Percentiles rank a stretch among this genome's conserved stretches.
phyloP scores from a whole-genome alignment of 345 rosid genomes.

The Eutrema yunnanense region DNA sequence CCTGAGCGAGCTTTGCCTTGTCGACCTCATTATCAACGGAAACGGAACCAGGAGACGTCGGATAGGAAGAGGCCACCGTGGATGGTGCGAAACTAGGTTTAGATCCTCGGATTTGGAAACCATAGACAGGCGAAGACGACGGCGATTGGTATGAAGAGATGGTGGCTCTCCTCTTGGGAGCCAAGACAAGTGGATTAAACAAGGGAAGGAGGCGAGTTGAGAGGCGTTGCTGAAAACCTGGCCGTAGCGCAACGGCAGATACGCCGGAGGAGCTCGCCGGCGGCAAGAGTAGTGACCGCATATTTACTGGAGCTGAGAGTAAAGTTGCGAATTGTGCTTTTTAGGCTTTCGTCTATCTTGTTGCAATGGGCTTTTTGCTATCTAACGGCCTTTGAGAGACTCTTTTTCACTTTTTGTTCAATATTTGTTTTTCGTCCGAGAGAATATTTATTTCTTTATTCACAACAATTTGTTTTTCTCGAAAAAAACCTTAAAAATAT shows the following conservation, averaged over 20 bases:
- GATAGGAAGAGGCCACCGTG: constrained; percentile 30
- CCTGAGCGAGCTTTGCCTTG: constrained; percentile 76
- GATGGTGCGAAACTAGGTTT: constrained; percentile 15
- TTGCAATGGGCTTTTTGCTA: constrained; percentile 25
- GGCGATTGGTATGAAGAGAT: constrained; percentile 20
- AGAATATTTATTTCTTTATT: background rate
- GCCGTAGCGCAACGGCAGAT: constrained; percentile 21
- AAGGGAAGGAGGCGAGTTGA: constrained; percentile 5
- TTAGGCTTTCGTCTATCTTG: background rate
- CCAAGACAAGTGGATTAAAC: constrained; percentile 4
- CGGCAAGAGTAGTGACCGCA: constrained; percentile 61
- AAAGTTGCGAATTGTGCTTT: background rate
- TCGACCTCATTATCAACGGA: constrained; percentile 45
- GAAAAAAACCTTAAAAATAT: no score
- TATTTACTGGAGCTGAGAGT: constrained; percentile 15
- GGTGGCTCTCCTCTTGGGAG: constrained; percentile 10
- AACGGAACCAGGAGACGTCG: constrained; percentile 35
- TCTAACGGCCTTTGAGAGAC: constrained; percentile 11
- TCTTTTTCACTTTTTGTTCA: background rate
- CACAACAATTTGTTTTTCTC: no score
- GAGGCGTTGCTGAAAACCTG: constrained; percentile 21
- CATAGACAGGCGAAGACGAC: constrained; percentile 10
- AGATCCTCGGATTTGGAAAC: constrained; percentile 29
- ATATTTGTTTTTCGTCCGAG: background rate
- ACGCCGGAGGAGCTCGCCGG: constrained; percentile 38